phyloP scores from a whole-genome alignment of 176 grass and related monocot species.

The Stipa capillata region DNA sequence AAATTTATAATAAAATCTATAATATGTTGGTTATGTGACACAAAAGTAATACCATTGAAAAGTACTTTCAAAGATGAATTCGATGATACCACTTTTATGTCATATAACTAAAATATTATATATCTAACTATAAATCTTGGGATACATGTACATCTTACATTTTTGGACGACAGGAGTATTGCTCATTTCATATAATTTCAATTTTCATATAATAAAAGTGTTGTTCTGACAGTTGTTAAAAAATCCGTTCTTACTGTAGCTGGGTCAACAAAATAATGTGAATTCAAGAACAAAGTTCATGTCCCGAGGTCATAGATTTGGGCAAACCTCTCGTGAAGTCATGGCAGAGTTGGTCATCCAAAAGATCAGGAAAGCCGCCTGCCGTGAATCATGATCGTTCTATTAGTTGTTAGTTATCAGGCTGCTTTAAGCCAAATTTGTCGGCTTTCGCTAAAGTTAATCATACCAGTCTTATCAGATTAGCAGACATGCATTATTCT shows the following conservation, averaged over 20 bases:
- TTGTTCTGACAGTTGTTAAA: no score
- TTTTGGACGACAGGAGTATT: no score
- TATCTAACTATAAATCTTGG: no score
- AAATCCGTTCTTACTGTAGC: background rate
- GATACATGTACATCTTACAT: no score
- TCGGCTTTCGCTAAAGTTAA: background rate
- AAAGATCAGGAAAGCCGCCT: slow-evolving; percentile 28
- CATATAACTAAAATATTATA: no score
- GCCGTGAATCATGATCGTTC: background rate
- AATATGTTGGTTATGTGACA: no score
- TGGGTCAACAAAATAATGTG: slow-evolving; percentile 18
- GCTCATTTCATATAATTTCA: no score
- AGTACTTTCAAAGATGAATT: no score
- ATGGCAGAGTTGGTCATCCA: slow-evolving; percentile 17
- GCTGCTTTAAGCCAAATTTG: background rate
- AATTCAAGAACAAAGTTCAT: background rate
- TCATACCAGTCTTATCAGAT: background rate
- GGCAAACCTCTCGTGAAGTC: background rate
- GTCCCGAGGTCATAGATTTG: background rate
- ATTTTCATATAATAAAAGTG: no score
- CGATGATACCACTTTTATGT: no score
- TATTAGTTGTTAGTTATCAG: background rate
- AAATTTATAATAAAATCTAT: no score
- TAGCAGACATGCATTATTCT: background rate
- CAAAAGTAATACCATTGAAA: no score